Evolutionary conservation across 805 yeast species (phyloP).

Genomic region (Cyberlindnera maritima): DNA sequence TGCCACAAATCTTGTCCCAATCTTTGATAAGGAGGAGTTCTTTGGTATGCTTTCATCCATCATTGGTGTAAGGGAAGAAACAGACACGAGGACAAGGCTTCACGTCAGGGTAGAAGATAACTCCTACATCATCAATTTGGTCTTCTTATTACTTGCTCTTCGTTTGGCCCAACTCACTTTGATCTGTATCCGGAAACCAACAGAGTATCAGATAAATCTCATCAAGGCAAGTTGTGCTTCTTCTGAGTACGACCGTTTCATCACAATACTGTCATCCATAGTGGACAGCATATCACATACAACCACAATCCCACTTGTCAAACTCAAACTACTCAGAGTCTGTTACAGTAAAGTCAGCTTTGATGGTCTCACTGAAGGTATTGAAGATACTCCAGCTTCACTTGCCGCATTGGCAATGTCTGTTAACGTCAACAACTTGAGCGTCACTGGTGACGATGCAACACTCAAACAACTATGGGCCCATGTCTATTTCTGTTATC

Average conservation of each 20-base stretch:
- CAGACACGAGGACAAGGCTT: conserved; percentile 28
- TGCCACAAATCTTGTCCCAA: conserved; percentile 36
- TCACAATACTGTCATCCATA: conserved; percentile 15
- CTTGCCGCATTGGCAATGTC: conserved; percentile 14
- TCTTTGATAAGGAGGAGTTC: conserved; percentile 52
- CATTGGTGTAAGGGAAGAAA: conserved; percentile 38
- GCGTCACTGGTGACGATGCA: conserved; percentile 8
- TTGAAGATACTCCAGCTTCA: conserved; percentile 8
- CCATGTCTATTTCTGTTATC: conserved; percentile 18
- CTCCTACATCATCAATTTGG: conserved; percentile 13
- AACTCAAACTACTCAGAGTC: conserved; percentile 10
- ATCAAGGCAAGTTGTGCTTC: conserved; percentile 14
- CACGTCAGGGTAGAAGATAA: conserved; percentile 21
- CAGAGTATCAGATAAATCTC: conserved; percentile 12
- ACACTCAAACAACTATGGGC: conserved; percentile 19
- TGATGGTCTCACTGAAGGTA: conserved; percentile 7
- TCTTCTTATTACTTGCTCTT: conserved; percentile 16
- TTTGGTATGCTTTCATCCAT: conserved; percentile 38
- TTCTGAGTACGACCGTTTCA: conserved; percentile 19
- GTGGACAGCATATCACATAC: conserved; percentile 2
- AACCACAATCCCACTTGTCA: conserved; percentile 11
- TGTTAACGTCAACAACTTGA: conserved; percentile 18
- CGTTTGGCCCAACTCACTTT: conserved; percentile 22
- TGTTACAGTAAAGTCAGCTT: conserved; percentile 13
- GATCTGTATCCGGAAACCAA: conserved; percentile 12